These are phyloP conservation scores for Ceratocystis destructans DNA, from an alignment of 2,329 filamentous ascomycete species.

Conservation along the genomic window DNA sequence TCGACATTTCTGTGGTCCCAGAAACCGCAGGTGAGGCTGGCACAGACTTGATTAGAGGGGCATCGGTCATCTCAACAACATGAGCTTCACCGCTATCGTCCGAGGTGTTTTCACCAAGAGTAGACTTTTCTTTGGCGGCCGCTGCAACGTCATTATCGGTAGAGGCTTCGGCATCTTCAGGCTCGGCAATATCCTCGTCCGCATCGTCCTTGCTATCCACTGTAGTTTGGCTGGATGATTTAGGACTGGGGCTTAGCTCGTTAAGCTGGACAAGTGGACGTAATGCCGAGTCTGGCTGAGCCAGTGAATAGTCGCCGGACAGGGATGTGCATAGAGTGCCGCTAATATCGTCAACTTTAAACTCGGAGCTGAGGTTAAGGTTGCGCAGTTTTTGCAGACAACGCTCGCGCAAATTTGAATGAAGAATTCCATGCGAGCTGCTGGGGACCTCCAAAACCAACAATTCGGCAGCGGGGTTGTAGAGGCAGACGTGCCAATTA, in stretches of 20 bases:
- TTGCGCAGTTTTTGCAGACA: slow-evolving; percentile 2
- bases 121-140: not conserved
- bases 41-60: not conserved
- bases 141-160: not conserved
- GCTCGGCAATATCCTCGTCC: not conserved
- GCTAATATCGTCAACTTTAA: slow-evolving; percentile 6
- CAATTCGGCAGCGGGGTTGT: slow-evolving; percentile 14
- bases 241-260: not conserved
- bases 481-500: slow-evolving; percentile 12
- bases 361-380: not conserved
- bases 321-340: not conserved
- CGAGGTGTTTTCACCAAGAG: not conserved
- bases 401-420: slow-evolving; percentile 6
- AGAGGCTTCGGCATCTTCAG: slow-evolving; percentile 2
- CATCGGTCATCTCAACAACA: not conserved
- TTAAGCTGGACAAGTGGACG: slow-evolving; percentile 5
- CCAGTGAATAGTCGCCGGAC: slow-evolving; percentile 7
- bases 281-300: slow-evolving; percentile 12
- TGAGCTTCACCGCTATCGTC: not conserved
- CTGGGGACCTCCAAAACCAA: slow-evolving; percentile 14
- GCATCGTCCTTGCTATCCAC: not conserved
- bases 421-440: not conserved
- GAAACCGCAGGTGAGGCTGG: not conserved
- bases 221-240: not conserved
- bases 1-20: not conserved